These are phyloP conservation scores for Pseudocercospora macadamiae DNA, from an alignment of 2,329 filamentous ascomycete genomes.

Conservation along the genomic window DNA sequence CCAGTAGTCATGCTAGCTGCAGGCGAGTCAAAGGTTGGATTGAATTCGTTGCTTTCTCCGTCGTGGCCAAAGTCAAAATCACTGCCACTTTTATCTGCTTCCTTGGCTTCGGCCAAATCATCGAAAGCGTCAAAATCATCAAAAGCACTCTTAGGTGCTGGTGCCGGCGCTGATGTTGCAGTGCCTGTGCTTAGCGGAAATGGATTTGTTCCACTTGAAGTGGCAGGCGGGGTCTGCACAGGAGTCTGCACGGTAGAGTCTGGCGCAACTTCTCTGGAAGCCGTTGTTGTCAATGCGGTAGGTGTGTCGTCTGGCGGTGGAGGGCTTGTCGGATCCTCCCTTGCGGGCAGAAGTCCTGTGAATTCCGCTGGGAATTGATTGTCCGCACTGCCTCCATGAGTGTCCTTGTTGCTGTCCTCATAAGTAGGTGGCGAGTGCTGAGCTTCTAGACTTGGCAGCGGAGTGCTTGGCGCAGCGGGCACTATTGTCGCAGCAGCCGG, in stretches of 20 bases:
- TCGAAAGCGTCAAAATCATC: constrained; percentile 80
- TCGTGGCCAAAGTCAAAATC: constrained; percentile 71
- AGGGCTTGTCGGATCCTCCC: constrained; percentile 53
- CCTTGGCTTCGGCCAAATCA: constrained; percentile 80
- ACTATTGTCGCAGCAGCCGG: constrained; percentile 10
- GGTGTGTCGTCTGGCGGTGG: constrained; percentile 13
- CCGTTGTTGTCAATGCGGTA: constrained; percentile 15
- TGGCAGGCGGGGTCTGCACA: constrained; percentile 18
- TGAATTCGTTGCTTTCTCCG: constrained; percentile 72
- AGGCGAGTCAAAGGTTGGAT: constrained; percentile 75
- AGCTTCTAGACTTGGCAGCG: constrained; percentile 56
- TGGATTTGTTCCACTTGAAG: constrained; percentile 12
- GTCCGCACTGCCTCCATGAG: constrained; percentile 38
- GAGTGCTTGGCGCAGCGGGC: constrained; percentile 26
- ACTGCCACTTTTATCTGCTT: constrained; percentile 71
- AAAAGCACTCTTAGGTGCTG: constrained; percentile 59
- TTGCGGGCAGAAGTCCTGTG: constrained; percentile 58
- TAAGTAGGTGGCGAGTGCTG: constrained; percentile 64
- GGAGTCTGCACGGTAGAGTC: constrained; percentile 15
- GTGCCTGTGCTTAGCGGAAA: constrained; percentile 8
- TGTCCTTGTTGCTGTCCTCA: constrained; percentile 46
- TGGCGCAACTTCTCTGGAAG: constrained; percentile 16
- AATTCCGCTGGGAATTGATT: constrained; percentile 57
- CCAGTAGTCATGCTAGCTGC: constrained; percentile 53
- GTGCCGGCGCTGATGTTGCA: constrained; percentile 14